Evolutionary conservation across 2,329 filamentous ascomycete genomes (phyloP).

Genomic region (Diplodia intermedia): DNA sequence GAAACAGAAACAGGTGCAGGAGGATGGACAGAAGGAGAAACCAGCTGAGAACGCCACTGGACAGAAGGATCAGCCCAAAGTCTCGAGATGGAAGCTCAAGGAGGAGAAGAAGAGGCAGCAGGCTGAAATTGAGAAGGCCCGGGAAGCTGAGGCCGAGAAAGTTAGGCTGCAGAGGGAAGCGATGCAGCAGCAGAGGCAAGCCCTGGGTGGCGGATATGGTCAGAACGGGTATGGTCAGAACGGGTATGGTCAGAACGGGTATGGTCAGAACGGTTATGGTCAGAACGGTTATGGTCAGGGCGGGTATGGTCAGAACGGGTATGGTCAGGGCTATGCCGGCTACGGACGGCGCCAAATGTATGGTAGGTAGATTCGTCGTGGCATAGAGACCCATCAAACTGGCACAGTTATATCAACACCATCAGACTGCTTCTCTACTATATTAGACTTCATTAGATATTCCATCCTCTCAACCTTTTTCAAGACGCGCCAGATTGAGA

Average conservation of each 20-base stretch:
- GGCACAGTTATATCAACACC: background rate
- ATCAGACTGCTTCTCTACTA: background rate
- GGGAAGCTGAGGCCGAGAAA: background rate
- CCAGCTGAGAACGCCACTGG: slow-evolving; percentile 34
- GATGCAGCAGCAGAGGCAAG: background rate
- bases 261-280: too few species aligned
- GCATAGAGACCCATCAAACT: background rate
- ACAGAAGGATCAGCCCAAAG: slow-evolving; percentile 1
- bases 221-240: background rate
- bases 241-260: background rate
- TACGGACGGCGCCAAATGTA: too few species aligned
- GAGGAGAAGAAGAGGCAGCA: slow-evolving; percentile 22
- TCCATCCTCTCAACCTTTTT: background rate
- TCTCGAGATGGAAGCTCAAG: slow-evolving; percentile 25
- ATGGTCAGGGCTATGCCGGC: background rate
- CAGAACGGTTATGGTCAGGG: background rate
- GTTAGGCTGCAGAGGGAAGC: background rate
- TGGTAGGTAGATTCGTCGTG: background rate
- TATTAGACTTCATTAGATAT: background rate
- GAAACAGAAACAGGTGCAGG: slow-evolving; percentile 33
- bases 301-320: background rate
- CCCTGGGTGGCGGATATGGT: background rate
- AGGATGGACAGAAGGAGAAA: slow-evolving; percentile 35
- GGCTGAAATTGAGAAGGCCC: background rate
- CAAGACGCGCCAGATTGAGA: too few species aligned